phyloP scores from a whole-genome alignment of 2,329 filamentous ascomycete species.

The Ascochyta koolunga region DNA sequence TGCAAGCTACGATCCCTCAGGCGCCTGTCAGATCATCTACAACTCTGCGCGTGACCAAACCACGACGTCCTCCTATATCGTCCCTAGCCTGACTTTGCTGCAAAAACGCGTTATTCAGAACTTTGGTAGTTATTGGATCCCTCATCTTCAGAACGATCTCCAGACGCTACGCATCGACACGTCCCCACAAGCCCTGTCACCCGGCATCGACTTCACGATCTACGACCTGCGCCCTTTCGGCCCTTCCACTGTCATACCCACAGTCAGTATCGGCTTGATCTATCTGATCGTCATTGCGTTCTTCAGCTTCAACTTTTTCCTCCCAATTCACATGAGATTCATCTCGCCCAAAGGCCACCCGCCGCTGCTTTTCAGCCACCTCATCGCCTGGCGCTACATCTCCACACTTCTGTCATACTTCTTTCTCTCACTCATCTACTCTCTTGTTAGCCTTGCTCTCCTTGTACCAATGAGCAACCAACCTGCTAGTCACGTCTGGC shows the following conservation, averaged over 20 bases:
- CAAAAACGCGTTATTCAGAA: constrained; percentile 51
- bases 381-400: constrained; percentile 63
- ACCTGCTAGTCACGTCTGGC: constrained; percentile 52
- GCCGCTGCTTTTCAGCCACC: constrained; percentile 62
- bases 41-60: constrained; percentile 64
- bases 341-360: constrained; percentile 61
- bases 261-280: constrained; percentile 67
- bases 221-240: constrained; percentile 66
- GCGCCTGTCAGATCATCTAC: constrained; percentile 63
- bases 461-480: constrained; percentile 63
- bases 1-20: constrained; percentile 64
- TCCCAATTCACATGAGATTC: constrained; percentile 67
- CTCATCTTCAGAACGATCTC: constrained; percentile 15
- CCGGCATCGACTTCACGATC: constrained; percentile 61
- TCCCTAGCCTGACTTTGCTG: constrained; percentile 57
- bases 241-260: constrained; percentile 61
- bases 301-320: constrained; percentile 69
- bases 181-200: constrained; percentile 60
- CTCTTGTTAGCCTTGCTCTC: constrained; percentile 66
- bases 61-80: constrained; percentile 59
- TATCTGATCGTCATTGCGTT: constrained; percentile 72
- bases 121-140: constrained; percentile 57
- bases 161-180: constrained; percentile 46
- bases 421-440: constrained; percentile 67
- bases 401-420: constrained; percentile 65